A percentile compares a stretch with the other conserved stretches of the same genome.
Conservation (phyloP, 2,329 filamentous ascomycete species). For the Escovopsis sp. region DNA sequence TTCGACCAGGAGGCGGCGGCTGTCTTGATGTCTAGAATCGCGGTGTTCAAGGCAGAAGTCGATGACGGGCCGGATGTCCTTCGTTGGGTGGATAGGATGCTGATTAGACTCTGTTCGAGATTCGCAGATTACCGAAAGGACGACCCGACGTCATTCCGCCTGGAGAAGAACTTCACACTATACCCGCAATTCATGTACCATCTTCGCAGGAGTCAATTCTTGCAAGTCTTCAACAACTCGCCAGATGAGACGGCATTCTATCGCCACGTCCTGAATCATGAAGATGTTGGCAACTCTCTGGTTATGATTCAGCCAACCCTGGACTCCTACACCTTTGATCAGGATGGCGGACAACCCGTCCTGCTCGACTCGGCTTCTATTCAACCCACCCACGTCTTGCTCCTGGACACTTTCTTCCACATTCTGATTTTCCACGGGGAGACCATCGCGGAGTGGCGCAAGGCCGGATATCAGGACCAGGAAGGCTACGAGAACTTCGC, state of each 20-base stretch:
- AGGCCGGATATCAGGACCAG: constrained; percentile 94
- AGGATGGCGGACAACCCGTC: constrained; percentile 86
- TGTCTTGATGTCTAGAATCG: constrained; percentile 97
- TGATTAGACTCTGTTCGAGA: constrained; percentile 87
- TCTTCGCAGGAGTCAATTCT: constrained; percentile 85
- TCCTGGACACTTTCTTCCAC: constrained; percentile 98
- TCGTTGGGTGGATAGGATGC: constrained; percentile 96
- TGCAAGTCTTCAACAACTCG: constrained; percentile 99
- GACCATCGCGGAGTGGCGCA: constrained; percentile 94
- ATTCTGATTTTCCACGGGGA: constrained; percentile 98
- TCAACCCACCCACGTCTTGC: constrained; percentile 80
- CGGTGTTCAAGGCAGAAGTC: constrained; percentile 96
- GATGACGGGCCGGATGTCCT: constrained; percentile 97
- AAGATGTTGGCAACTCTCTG: constrained; percentile 90
- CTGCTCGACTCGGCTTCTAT: constrained; percentile 92
- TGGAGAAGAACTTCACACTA: constrained; percentile 97
- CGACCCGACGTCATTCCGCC: constrained; percentile 87
- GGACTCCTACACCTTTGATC: constrained; percentile 93
- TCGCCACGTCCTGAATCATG: constrained; percentile 89
- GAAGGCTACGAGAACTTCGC: constrained; percentile 97
- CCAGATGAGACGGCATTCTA: constrained; percentile 99
- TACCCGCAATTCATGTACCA: constrained; percentile 99
- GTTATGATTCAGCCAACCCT: constrained; percentile 98
- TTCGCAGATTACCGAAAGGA: constrained; percentile 98
- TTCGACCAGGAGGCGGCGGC: constrained; percentile 98